Evolutionary conservation across 2,329 filamentous ascomycete genomes (phyloP).

Genomic region (Colletotrichum magnum): DNA sequence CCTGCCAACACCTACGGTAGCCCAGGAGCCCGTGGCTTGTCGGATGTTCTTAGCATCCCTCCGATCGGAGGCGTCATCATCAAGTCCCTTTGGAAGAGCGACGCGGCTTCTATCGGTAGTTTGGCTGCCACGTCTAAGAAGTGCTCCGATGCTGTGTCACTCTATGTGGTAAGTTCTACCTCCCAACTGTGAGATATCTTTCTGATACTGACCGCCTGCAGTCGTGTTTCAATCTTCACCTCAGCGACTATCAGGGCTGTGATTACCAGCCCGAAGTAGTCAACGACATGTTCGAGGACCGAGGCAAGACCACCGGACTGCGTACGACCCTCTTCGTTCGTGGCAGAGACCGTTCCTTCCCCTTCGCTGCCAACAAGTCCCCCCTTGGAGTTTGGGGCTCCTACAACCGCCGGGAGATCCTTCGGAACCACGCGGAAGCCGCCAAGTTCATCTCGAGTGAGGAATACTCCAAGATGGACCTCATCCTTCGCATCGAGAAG

Average conservation of each 20-base stretch:
- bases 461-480: constrained; percentile 1
- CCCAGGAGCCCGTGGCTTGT: not conserved
- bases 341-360: not conserved
- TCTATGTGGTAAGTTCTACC: constrained; percentile 6
- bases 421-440: constrained; percentile 4
- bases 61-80: constrained; percentile 9
- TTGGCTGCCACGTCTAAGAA: constrained; percentile 24
- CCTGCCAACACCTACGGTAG: too few relatives aligned
- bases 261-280: not conserved
- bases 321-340: constrained; percentile 16
- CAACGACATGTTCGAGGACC: not conserved
- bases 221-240: constrained; percentile 27
- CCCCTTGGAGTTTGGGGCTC: constrained; percentile 10
- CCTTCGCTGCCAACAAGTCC: not conserved
- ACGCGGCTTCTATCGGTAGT: constrained; percentile 6
- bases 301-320: constrained; percentile 2
- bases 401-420: not conserved
- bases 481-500: constrained; percentile 2
- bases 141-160: constrained; percentile 7
- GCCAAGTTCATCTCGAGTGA: not conserved
- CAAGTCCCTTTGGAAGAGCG: constrained; percentile 6
- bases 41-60: not conserved
- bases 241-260: constrained; percentile 24
- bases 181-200: not conserved
- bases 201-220: constrained; percentile 8